Percentiles rank a stretch among this genome's conserved stretches.
phyloP scores from a whole-genome alignment of 345 rosid species.

The Eucalyptus grandis region DNA sequence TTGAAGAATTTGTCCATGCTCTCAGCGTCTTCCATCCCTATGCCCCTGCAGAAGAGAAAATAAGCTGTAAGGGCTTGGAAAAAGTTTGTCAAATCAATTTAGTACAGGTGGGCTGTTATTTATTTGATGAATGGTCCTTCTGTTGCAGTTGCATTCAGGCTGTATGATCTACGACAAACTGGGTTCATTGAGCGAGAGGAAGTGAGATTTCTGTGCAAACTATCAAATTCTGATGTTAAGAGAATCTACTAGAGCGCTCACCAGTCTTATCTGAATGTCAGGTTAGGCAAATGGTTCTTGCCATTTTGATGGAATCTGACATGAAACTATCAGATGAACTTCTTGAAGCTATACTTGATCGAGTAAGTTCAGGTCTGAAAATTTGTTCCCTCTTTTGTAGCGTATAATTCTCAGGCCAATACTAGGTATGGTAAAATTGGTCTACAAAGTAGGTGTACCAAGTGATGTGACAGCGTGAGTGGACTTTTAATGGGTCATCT shows the following conservation, averaged over 20 bases:
- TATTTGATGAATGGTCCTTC: not conserved
- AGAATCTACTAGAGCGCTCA: not conserved
- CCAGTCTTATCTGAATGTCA: not conserved
- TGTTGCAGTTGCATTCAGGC: constrained; percentile 76
- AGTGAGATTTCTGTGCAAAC: constrained; percentile 16
- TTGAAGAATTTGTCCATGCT: constrained; percentile 70
- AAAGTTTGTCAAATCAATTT: not conserved
- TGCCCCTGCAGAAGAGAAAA: constrained; percentile 65
- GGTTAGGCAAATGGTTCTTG: constrained; percentile 85
- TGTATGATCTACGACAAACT: constrained; percentile 80
- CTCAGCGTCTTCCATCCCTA: constrained; percentile 70
- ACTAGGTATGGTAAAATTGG: not conserved
- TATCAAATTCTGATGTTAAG: not conserved
- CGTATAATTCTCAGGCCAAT: not conserved
- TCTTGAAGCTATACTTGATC: constrained; percentile 57
- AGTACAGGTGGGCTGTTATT: not conserved
- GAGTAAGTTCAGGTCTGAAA: constrained; percentile 11
- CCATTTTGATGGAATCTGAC: constrained; percentile 59
- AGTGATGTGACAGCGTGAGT: not conserved
- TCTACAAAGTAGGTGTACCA: not conserved
- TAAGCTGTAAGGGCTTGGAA: constrained; percentile 41
- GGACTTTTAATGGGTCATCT: not conserved
- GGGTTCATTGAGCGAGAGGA: constrained; percentile 86
- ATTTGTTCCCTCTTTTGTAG: not conserved
- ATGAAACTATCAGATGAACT: constrained; percentile 45